phyloP scores from a whole-genome alignment of 768 basidiomycete species.

The Termitomyces sp. region DNA sequence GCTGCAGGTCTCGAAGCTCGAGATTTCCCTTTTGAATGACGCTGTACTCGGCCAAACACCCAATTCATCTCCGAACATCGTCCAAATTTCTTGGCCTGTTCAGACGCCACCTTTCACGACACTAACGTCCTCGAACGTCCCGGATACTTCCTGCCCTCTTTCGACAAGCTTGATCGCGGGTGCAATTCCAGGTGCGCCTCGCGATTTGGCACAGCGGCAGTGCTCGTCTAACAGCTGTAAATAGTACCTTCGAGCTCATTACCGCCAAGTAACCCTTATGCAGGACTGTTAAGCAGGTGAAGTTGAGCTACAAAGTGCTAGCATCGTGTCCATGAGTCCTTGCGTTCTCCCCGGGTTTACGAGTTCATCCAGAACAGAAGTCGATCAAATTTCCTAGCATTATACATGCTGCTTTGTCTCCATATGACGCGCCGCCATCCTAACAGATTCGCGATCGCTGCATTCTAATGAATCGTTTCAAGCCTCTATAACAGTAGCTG shows the following conservation, averaged over 20 bases:
- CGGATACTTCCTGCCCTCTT: not conserved
- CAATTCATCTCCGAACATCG: not conserved
- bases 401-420: not conserved
- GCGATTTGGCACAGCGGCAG: not conserved
- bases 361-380: not conserved
- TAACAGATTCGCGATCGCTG: not conserved
- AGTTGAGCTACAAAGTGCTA: not conserved
- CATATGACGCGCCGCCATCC: not conserved
- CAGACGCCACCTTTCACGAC: not conserved
- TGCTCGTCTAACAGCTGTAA: not conserved
- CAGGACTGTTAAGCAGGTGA: not conserved
- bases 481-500: not conserved
- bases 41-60: not conserved
- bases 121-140: not conserved
- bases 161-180: not conserved
- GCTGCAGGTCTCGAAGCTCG: constrained; percentile 5
- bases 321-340: not conserved
- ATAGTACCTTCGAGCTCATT: not conserved
- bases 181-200: not conserved
- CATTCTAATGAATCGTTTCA: not conserved
- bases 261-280: not conserved
- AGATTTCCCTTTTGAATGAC: constrained; percentile 11
- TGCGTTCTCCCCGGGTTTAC: not conserved
- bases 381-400: not conserved
- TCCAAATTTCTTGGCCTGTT: not conserved